These are phyloP conservation scores for Ophiocordyceps unilateralis DNA, from an alignment of 2,329 filamentous ascomycete species.

Conservation along the genomic window DNA sequence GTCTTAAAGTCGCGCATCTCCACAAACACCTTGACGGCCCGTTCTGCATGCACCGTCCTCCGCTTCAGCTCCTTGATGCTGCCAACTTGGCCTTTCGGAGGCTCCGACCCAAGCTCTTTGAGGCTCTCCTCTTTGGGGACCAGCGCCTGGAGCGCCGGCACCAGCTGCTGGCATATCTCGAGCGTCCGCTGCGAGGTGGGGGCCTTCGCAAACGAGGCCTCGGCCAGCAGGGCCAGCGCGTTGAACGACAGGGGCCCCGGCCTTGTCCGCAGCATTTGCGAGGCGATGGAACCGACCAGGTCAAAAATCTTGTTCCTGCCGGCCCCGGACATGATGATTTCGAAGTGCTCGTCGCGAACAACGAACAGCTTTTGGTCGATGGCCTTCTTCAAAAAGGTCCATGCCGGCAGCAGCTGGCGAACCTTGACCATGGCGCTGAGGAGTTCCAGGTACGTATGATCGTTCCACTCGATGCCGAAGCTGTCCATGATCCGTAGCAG, in stretches of 20 bases:
- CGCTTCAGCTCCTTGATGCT: conserved; percentile 9
- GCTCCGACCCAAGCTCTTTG: neutral
- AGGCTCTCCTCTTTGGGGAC: neutral
- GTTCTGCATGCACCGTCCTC: conserved; percentile 13
- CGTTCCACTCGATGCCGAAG: conserved; percentile 27
- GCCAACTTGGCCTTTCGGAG: neutral
- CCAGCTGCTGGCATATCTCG: conserved; percentile 11
- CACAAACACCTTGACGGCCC: conserved; percentile 16
- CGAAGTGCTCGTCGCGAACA: conserved; percentile 30
- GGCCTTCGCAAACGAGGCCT: conserved; percentile 15
- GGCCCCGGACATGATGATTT: conserved; percentile 34
- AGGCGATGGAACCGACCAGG: conserved; percentile 21
- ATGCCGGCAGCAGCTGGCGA: conserved; percentile 31
- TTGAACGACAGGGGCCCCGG: conserved; percentile 22
- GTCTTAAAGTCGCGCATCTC: conserved; percentile 29
- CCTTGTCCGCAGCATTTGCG: conserved; percentile 24
- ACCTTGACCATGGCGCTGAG: conserved; percentile 30
- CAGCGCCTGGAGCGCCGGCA: conserved; percentile 8
- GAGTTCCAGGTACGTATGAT: conserved; percentile 31
- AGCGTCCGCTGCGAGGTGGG: conserved; percentile 10
- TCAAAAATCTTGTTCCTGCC: conserved; percentile 25
- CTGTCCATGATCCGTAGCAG: conserved; percentile 31
- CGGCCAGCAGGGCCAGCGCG: conserved; percentile 23
- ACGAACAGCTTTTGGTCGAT: conserved; percentile 25
- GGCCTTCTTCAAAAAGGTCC: conserved; percentile 27